Evolutionary conservation across 306 rosid genomes (phyloP).

Genomic region (Quercus dentata): DNA sequence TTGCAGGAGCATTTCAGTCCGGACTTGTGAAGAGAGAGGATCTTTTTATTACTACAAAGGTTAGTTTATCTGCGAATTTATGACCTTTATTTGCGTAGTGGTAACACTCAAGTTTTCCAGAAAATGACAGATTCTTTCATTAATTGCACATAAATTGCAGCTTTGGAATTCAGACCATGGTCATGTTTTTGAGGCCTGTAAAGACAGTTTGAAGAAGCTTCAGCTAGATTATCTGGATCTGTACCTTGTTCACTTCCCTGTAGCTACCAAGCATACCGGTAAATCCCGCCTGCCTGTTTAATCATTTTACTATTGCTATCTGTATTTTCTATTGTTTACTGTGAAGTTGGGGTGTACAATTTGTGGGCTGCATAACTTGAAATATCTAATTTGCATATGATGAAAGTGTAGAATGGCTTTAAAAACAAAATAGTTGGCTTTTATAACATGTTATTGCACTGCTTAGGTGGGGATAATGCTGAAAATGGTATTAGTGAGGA

Average conservation of each 20-base stretch:
- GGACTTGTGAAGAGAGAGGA: constrained; percentile 89
- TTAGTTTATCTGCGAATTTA: constrained; percentile 14
- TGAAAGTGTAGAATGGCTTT: neutral
- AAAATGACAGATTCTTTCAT: constrained; percentile 6
- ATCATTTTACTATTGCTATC: neutral
- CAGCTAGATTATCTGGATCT: constrained; percentile 75
- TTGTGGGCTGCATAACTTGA: neutral
- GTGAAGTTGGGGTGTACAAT: neutral
- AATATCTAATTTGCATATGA: neutral
- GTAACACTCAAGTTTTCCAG: neutral
- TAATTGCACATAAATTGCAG: constrained; percentile 42
- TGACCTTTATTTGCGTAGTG: neutral
- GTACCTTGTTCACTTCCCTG: constrained; percentile 84
- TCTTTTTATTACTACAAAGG: constrained; percentile 86
- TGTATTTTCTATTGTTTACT: neutral
- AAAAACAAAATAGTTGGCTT: neutral
- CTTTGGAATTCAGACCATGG: constrained; percentile 99
- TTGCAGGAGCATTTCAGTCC: constrained; percentile 61
- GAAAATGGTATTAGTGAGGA: neutral
- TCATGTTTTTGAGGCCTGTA: constrained; percentile 79
- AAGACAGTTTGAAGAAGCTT: constrained; percentile 87
- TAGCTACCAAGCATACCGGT: constrained; percentile 79
- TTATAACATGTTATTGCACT: neutral
- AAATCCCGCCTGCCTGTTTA: neutral
- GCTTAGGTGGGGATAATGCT: neutral